Evolutionary conservation across 257 asterid species (phyloP).

Genomic region (Paulownia fortunei): DNA sequence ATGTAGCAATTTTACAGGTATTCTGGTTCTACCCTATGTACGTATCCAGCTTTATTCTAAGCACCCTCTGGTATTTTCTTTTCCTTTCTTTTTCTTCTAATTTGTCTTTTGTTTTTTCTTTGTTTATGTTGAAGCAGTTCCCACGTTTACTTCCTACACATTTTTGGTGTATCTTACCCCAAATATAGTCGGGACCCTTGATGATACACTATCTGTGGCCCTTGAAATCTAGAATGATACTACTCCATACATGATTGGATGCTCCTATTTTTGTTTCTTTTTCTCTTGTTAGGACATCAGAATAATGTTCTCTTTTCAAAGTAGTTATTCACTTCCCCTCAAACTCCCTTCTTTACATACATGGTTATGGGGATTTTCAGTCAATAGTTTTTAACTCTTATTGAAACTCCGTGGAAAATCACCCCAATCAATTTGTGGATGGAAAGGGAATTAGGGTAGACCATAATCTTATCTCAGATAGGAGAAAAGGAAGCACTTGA

Average conservation of each 20-base stretch:
- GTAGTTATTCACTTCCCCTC: constrained; percentile 15
- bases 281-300: not conserved
- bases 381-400: not conserved
- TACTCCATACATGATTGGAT: not conserved
- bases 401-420: not conserved
- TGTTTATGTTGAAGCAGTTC: constrained; percentile 19
- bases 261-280: not conserved
- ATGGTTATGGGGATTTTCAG: not conserved
- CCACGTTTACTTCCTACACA: constrained; percentile 2
- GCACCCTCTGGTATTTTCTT: constrained; percentile 76
- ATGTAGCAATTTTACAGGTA: constrained; percentile 56
- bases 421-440: not conserved
- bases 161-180: not conserved
- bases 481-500: not conserved
- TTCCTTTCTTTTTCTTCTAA: constrained; percentile 20
- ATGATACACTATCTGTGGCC: constrained; percentile 1
- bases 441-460: not conserved
- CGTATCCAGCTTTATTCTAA: constrained; percentile 85
- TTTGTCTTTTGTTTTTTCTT: not conserved
- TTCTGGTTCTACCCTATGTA: constrained; percentile 98
- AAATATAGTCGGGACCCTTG: not conserved
- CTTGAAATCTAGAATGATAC: constrained; percentile 10
- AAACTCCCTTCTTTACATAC: not conserved
- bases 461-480: not conserved
- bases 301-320: not conserved